phyloP scores from a whole-genome alignment of 2,329 filamentous ascomycete species.

The Cladosporium sphaerospermum region DNA sequence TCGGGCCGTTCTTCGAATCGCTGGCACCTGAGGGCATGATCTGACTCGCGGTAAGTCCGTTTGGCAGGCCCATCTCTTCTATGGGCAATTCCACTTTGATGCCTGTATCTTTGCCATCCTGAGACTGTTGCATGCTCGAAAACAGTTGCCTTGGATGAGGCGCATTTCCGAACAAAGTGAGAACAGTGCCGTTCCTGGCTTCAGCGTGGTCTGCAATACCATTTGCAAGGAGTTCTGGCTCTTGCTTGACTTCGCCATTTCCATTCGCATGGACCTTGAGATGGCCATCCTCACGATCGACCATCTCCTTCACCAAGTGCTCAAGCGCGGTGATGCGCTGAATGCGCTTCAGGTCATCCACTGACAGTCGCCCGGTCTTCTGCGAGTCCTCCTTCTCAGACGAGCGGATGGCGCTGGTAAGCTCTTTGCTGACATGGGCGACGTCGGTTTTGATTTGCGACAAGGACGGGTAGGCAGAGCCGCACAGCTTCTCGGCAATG shows the following conservation, averaged over 20 bases:
- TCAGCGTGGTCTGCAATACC: slow-evolving; percentile 2
- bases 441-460: slow-evolving; percentile 40
- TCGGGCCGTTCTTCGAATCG: slow-evolving; percentile 47
- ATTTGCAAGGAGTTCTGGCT: slow-evolving; percentile 14
- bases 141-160: slow-evolving; percentile 72
- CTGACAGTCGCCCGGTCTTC: slow-evolving; percentile 24
- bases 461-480: slow-evolving; percentile 36
- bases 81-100: slow-evolving; percentile 37
- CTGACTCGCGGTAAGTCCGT: slow-evolving; percentile 65
- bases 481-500: slow-evolving; percentile 35
- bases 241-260: slow-evolving; percentile 14
- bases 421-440: slow-evolving; percentile 32
- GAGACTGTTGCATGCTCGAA: slow-evolving; percentile 65
- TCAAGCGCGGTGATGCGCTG: slow-evolving; percentile 26
- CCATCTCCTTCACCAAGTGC: slow-evolving; percentile 22
- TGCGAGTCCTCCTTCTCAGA: slow-evolving; percentile 1
- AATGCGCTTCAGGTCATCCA: slow-evolving; percentile 33
- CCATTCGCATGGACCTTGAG: slow-evolving; percentile 8
- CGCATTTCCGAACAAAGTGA: slow-evolving; percentile 72
- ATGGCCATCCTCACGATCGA: slow-evolving; percentile 24
- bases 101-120: not conserved
- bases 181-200: slow-evolving; percentile 50
- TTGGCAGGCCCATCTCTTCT: slow-evolving; percentile 62
- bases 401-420: slow-evolving; percentile 25
- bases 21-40: slow-evolving; percentile 50